Evolutionary conservation across 2,329 filamentous ascomycete species (phyloP), one percentile per base, ranked within the genome.

Genomic region (Arthrobotrys entomopaga): DNA sequence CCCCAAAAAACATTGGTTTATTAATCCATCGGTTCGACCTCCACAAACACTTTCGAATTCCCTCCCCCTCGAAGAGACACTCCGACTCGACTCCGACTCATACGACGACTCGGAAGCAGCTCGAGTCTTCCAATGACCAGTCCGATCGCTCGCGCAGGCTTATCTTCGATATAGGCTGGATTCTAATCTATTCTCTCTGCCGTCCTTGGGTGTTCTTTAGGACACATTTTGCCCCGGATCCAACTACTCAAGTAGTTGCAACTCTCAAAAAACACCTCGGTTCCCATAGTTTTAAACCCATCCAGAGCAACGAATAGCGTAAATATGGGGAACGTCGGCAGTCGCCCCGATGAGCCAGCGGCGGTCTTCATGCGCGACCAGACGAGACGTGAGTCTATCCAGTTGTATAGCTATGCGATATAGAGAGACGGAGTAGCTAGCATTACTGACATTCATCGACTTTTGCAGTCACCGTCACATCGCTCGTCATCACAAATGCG

Each of bases 321-420:
- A 53, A 65, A n/a, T 34, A 99, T 99, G 95, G 95, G 95, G 81
- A 93, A 91, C 84, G 89, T 97, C 83, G 90, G 88, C 82, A 97
- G 93, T 85, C 91, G 89, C 83, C 89, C 90, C 80, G 93, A 96
- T 79, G 93, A 97, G 80, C 91, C 89, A 81, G 86, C 88, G 79
- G 83, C 88, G 79, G 84, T 98, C 81, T 96, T 91, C 82, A 85
- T 98, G 81, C 90, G 91, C 84, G 95, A 99, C 81, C 95, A 97
- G 85, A 91, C 88, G 81, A 89, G 93, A 86, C 88, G 95, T 98
- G 86, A 81, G 84, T 79, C 75, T 75, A 64, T 75, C 71, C 76
- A 59, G 67, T 53, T 66, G 57, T 53, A 77, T 80, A 53, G 75
- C 38, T 10, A 34, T 34, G 29, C 29, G 29, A 42, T 7, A 15